These are phyloP conservation scores for Lactifluus piperatus DNA, from an alignment of 768 basidiomycete genomes.

Conservation along the genomic window DNA sequence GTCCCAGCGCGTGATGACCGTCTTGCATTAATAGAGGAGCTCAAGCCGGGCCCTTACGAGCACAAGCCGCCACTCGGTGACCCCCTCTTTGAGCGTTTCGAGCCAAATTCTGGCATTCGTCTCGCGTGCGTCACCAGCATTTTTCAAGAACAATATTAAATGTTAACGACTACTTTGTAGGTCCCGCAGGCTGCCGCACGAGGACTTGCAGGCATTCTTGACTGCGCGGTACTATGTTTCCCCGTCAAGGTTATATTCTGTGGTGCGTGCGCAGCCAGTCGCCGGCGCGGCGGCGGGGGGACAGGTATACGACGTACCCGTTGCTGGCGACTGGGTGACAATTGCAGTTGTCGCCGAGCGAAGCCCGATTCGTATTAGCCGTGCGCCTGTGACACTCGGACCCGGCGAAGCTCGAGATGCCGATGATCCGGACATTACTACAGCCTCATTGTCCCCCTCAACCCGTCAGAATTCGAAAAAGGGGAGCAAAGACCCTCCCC, in stretches of 20 bases:
- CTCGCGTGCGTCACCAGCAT: conserved; percentile 51
- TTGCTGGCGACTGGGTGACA: conserved; percentile 90
- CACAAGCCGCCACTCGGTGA: conserved; percentile 66
- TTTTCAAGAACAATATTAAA: neutral
- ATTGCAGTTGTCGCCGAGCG: conserved; percentile 94
- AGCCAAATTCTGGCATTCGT: conserved; percentile 87
- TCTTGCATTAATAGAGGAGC: conserved; percentile 65
- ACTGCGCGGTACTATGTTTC: conserved; percentile 80
- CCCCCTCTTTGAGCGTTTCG: conserved; percentile 65
- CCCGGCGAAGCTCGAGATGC: conserved; percentile 36
- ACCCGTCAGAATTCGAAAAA: neutral
- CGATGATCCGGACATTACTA: conserved; percentile 16
- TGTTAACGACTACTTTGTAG: conserved; percentile 30
- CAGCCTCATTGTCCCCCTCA: neutral
- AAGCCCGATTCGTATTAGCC: conserved; percentile 65
- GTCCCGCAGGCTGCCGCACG: conserved; percentile 63
- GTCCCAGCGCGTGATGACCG: conserved; percentile 42
- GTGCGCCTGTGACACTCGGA: conserved; percentile 48
- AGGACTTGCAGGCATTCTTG: conserved; percentile 73
- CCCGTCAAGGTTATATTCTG: conserved; percentile 83
- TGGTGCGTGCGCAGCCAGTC: conserved; percentile 64
- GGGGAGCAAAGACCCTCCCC: conserved; percentile 25
- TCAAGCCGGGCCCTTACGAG: conserved; percentile 70
- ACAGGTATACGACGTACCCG: conserved; percentile 83
- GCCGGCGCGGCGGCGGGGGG: conserved; percentile 28